These are phyloP conservation scores for Trichoderma asperellum DNA, from an alignment of 2,329 filamentous ascomycete species.

Conservation along the genomic window DNA sequence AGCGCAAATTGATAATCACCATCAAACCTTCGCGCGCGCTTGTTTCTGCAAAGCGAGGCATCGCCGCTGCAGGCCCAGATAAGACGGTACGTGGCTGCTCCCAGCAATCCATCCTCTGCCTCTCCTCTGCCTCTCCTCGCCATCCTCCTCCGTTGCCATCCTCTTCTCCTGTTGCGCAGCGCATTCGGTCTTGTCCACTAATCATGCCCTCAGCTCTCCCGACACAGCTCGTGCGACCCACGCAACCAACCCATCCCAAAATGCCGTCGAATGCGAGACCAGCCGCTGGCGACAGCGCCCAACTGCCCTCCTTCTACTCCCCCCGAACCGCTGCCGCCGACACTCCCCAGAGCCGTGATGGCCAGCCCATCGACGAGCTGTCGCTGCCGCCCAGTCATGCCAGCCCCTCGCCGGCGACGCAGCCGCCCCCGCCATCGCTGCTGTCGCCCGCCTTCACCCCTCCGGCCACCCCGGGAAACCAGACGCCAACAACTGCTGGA, in stretches of 20 bases:
- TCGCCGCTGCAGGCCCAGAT: not conserved
- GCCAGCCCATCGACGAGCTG: slow-evolving; percentile 42
- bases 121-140: not conserved
- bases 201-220: slow-evolving; percentile 25
- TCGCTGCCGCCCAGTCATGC: slow-evolving; percentile 41
- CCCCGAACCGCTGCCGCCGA: slow-evolving; percentile 43
- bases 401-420: slow-evolving; percentile 27
- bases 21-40: slow-evolving; percentile 25
- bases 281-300: slow-evolving; percentile 36
- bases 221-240: slow-evolving; percentile 22
- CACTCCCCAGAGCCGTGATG: slow-evolving; percentile 30
- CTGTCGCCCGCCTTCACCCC: slow-evolving; percentile 87
- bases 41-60: slow-evolving; percentile 19
- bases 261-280: slow-evolving; percentile 24
- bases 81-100: slow-evolving; percentile 24
- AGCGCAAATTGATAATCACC: slow-evolving; percentile 28
- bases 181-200: not conserved
- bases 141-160: not conserved
- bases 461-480: slow-evolving; percentile 64
- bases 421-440: slow-evolving; percentile 64
- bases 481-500: slow-evolving; percentile 52
- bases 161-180: not conserved
- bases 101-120: not conserved
- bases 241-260: not conserved
- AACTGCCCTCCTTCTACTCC: slow-evolving; percentile 54